A percentile compares a stretch with the other conserved stretches of the same genome.
These are phyloP conservation scores for Heliosperma pusillum DNA, from an alignment of 148 eudicot genomes.

Conservation along the genomic window DNA sequence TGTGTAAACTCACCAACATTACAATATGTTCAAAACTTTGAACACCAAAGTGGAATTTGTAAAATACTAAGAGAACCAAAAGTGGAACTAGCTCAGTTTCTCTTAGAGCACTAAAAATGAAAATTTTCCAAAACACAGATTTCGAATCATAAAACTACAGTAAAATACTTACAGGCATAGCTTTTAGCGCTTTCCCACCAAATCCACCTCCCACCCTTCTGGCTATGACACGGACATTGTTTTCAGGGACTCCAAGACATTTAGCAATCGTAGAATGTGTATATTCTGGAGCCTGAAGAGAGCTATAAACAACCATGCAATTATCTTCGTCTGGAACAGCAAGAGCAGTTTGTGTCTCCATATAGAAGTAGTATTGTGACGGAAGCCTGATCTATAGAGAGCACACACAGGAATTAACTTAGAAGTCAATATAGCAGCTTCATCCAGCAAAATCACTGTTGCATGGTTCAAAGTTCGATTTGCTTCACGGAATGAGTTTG, in stretches of 20 bases:
- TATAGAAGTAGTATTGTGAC: constrained; percentile 74
- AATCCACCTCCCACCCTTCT: constrained; percentile 96
- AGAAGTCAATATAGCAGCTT: neutral
- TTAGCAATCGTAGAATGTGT: constrained; percentile 49
- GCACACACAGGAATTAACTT: constrained; percentile 10
- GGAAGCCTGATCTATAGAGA: constrained; percentile 61
- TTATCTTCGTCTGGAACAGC: constrained; percentile 93
- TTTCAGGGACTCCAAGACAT: constrained; percentile 81
- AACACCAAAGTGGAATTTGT: too few relatives aligned
- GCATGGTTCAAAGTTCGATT: too few relatives aligned
- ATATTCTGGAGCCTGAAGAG: constrained; percentile 70
- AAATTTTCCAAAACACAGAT: too few relatives aligned
- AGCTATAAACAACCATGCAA: constrained; percentile 78
- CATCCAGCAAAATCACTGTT: neutral
- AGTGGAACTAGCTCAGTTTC: too few relatives aligned
- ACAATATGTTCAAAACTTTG: neutral
- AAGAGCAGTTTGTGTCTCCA: constrained; percentile 85
- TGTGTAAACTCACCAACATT: too few relatives aligned
- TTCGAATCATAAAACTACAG: neutral
- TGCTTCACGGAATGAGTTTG: too few relatives aligned
- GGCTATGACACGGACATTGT: constrained; percentile 81
- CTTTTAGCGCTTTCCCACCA: constrained; percentile 75
- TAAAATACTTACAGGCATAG: constrained; percentile 65
- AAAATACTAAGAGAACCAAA: too few relatives aligned
- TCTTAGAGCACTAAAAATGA: too few relatives aligned